Conservation (phyloP, 2,329 filamentous ascomycete species). For the Dothiorella sarmentorum region DNA sequence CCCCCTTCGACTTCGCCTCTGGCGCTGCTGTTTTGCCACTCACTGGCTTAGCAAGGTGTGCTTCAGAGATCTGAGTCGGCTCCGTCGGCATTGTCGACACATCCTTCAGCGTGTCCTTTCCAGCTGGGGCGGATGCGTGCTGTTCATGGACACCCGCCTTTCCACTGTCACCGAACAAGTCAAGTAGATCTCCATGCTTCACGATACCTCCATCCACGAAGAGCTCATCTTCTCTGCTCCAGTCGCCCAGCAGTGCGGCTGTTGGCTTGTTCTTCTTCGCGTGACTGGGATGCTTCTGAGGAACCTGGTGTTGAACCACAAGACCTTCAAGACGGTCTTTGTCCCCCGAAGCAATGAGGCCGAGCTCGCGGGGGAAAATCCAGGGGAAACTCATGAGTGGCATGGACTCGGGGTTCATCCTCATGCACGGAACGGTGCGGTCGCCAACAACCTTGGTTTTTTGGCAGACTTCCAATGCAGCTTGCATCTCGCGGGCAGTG, state of each 20-base stretch:
- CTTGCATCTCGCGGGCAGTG: slow-evolving; percentile 66
- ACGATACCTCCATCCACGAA: not conserved
- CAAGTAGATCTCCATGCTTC: not conserved
- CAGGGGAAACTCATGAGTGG: slow-evolving; percentile 93
- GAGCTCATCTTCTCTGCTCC: slow-evolving; percentile 1
- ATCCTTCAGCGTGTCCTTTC: not conserved
- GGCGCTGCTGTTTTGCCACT: too few species aligned
- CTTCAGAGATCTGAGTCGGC: not conserved
- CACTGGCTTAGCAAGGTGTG: not conserved
- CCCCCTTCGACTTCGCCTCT: too few species aligned
- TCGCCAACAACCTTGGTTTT: slow-evolving; percentile 40
- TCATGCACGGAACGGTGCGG: slow-evolving; percentile 34
- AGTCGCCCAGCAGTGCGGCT: not conserved
- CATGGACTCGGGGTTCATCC: slow-evolving; percentile 58
- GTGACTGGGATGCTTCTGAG: not conserved
- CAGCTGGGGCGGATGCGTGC: not conserved
- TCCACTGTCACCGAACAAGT: not conserved
- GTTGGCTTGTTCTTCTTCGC: not conserved
- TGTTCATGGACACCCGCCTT: not conserved
- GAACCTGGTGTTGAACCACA: not conserved
- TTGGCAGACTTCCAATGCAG: slow-evolving; percentile 53
- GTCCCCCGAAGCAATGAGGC: slow-evolving; percentile 57
- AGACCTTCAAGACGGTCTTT: not conserved
- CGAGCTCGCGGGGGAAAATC: slow-evolving; percentile 74
- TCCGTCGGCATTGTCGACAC: not conserved